phyloP scores from a whole-genome alignment of 371 early-diverging fungal genomes.

The Mortierella sp. region DNA sequence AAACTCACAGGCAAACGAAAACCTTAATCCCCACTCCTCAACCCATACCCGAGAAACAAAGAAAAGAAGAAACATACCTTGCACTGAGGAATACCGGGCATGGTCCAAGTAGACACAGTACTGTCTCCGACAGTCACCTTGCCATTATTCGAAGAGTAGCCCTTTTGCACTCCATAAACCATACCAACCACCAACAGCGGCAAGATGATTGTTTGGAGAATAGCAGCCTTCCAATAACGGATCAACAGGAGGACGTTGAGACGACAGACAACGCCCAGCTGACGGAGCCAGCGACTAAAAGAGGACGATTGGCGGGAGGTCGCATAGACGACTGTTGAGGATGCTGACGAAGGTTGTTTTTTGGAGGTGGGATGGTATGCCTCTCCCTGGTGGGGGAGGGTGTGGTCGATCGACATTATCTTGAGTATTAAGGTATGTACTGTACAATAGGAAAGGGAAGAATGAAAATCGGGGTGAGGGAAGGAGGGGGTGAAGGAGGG shows the following conservation, averaged over 20 bases:
- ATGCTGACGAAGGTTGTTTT: background rate
- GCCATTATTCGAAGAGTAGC: conserved; percentile 17
- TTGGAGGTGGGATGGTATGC: conserved; percentile 10
- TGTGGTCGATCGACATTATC: conserved; percentile 14
- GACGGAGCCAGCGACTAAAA: conserved; percentile 33
- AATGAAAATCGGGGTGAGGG: too few species aligned
- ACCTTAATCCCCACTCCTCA: background rate
- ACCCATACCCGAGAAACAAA: background rate
- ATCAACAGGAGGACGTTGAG: conserved; percentile 35
- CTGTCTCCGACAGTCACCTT: conserved; percentile 13
- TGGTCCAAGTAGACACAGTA: conserved; percentile 30
- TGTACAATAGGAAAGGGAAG: background rate
- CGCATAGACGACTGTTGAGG: conserved; percentile 32
- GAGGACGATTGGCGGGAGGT: conserved; percentile 37
- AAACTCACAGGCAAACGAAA: background rate
- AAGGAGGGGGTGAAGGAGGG: too few species aligned
- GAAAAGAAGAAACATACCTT: conserved; percentile 11
- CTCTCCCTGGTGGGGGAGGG: conserved; percentile 14
- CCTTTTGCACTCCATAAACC: conserved; percentile 32
- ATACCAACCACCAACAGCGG: conserved; percentile 36
- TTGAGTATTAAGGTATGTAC: background rate
- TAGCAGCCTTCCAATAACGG: conserved; percentile 51
- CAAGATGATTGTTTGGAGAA: conserved; percentile 41
- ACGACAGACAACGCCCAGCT: conserved; percentile 48
- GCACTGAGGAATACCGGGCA: conserved; percentile 52